phyloP scores from a whole-genome alignment of 2,329 filamentous ascomycete genomes.

The Elsinoe ampelina region DNA sequence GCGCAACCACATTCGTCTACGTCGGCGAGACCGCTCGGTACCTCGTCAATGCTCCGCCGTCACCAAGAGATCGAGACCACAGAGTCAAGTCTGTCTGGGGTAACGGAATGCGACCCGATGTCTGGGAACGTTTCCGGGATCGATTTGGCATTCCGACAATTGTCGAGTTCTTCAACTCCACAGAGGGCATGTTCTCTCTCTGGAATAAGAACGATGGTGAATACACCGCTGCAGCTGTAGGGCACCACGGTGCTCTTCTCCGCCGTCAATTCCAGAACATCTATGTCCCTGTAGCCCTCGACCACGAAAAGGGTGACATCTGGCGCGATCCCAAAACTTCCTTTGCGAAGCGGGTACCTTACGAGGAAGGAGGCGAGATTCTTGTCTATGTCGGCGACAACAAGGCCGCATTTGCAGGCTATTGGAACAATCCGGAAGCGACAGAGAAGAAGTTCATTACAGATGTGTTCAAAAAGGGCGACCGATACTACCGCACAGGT shows the following conservation, averaged over 20 bases:
- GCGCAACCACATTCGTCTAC: slow-evolving; percentile 64
- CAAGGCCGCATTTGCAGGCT: slow-evolving; percentile 55
- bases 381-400: slow-evolving; percentile 52
- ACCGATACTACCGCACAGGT: slow-evolving; percentile 41
- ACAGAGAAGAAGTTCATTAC: slow-evolving; percentile 48
- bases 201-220: slow-evolving; percentile 44
- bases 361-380: slow-evolving; percentile 66
- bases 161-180: slow-evolving; percentile 68
- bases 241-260: slow-evolving; percentile 58
- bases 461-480: slow-evolving; percentile 39
- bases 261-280: slow-evolving; percentile 45
- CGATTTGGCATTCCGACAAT: slow-evolving; percentile 55
- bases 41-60: slow-evolving; percentile 57
- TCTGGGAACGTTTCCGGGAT: slow-evolving; percentile 56
- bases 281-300: slow-evolving; percentile 58
- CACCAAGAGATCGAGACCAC: slow-evolving; percentile 52
- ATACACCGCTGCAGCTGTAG: slow-evolving; percentile 55
- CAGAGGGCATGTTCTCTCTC: slow-evolving; percentile 60
- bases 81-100: slow-evolving; percentile 52
- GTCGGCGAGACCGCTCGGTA: slow-evolving; percentile 72
- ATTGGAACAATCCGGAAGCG: slow-evolving; percentile 58
- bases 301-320: slow-evolving; percentile 59
- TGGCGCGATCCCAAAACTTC: slow-evolving; percentile 57
- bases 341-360: slow-evolving; percentile 53
- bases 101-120: slow-evolving; percentile 59